These are phyloP conservation scores for Trifolium pratense DNA, from an alignment of 306 rosid genomes.

Conservation along the genomic window DNA sequence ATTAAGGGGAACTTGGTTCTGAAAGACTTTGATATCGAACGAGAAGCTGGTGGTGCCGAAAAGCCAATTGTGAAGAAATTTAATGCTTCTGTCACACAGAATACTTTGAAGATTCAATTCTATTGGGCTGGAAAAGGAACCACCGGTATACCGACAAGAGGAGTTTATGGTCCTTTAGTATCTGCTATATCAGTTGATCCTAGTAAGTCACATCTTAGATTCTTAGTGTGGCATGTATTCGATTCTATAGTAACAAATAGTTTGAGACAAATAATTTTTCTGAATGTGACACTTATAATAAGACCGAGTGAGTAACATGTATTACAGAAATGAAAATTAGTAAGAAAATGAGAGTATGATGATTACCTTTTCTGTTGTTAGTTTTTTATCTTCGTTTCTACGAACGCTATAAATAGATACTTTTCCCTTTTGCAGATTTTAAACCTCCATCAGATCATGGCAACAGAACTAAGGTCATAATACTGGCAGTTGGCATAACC, in stretches of 20 bases:
- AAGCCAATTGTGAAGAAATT: slow-evolving; percentile 63
- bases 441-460: slow-evolving; percentile 53
- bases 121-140: slow-evolving; percentile 98
- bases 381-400: slow-evolving; percentile 39
- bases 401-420: slow-evolving; percentile 30
- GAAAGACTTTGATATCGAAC: slow-evolving; percentile 78
- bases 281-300: not conserved
- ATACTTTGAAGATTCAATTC: slow-evolving; percentile 80
- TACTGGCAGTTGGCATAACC: slow-evolving; percentile 39
- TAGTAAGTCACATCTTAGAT: slow-evolving; percentile 62
- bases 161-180: slow-evolving; percentile 87
- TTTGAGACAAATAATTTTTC: not conserved
- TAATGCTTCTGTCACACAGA: slow-evolving; percentile 55
- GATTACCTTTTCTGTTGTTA: slow-evolving; percentile 8
- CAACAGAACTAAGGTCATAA: slow-evolving; percentile 40
- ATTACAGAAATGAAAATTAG: slow-evolving; percentile 20
- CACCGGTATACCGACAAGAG: slow-evolving; percentile 94
- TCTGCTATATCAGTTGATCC: slow-evolving; percentile 90
- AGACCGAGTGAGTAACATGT: not conserved
- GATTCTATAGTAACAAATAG: not conserved
- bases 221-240: too few species aligned
- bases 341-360: slow-evolving; percentile 27
- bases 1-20: slow-evolving; percentile 72
- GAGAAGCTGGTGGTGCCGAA: slow-evolving; percentile 79
- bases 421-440: slow-evolving; percentile 64